These are phyloP conservation scores for Daldinia vernicosa DNA, from an alignment of 495 filamentous ascomycete genomes.

Conservation along the genomic window DNA sequence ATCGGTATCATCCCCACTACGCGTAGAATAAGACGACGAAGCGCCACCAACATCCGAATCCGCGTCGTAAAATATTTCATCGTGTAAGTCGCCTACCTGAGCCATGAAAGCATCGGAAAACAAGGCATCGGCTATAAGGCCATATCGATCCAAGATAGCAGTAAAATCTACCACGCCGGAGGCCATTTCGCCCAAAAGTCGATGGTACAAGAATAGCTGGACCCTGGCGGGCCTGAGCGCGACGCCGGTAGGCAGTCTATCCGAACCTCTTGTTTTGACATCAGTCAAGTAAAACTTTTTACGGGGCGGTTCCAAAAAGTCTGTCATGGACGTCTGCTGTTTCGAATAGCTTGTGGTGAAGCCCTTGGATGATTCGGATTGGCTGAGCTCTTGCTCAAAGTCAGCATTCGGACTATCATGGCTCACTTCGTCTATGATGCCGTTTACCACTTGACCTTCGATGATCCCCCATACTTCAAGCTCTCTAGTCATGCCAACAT, in stretches of 20 bases:
- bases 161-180: conserved; percentile 73
- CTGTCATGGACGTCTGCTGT: conserved; percentile 42
- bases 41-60: conserved; percentile 37
- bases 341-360: conserved; percentile 19
- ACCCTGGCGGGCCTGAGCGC: conserved; percentile 80
- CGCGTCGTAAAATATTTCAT: conserved; percentile 59
- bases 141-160: conserved; percentile 72
- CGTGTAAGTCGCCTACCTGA: conserved; percentile 75
- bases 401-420: conserved; percentile 77
- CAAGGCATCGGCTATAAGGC: conserved; percentile 65
- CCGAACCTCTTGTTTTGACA: conserved; percentile 80
- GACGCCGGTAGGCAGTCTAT: conserved; percentile 68
- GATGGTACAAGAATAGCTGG: conserved; percentile 91
- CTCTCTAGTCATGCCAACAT: conserved; percentile 85
- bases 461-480: conserved; percentile 91
- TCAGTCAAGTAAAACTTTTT: conserved; percentile 82
- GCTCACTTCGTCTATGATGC: conserved; percentile 87
- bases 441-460: conserved; percentile 84
- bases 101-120: conserved; percentile 86
- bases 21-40: conserved; percentile 15
- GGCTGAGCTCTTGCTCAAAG: conserved; percentile 64
- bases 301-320: conserved; percentile 67
- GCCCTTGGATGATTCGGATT: conserved; percentile 42
- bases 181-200: conserved; percentile 80
- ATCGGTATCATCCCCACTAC: not conserved